Conservation (phyloP, 2,329 filamentous ascomycete species). For the Colletotrichum eremochloae region DNA sequence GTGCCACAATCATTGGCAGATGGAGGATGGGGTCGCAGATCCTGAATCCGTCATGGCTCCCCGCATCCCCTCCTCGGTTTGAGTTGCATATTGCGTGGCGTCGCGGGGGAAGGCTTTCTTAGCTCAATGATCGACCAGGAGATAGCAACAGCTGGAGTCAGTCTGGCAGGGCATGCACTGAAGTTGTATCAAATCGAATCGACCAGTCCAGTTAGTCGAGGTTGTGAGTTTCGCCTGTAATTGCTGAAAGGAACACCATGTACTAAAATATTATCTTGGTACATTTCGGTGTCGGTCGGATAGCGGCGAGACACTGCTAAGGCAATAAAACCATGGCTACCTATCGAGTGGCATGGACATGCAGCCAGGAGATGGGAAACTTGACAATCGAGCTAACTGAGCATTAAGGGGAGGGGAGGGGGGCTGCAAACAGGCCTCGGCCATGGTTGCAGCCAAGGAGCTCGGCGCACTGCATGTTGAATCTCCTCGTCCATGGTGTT, state of each 20-base stretch:
- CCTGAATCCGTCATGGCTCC: conserved; percentile 27
- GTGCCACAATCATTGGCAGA: conserved; percentile 16
- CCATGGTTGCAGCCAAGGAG: conserved; percentile 24
- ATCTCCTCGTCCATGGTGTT: background rate
- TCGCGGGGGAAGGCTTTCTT: conserved; percentile 31
- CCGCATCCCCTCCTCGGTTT: conserved; percentile 26
- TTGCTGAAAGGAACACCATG: background rate
- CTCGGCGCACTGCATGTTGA: conserved; percentile 16
- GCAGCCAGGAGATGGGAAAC: background rate
- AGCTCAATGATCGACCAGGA: conserved; percentile 32
- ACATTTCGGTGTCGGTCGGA: background rate
- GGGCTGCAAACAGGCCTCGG: conserved; percentile 1
- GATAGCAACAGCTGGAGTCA: conserved; percentile 20
- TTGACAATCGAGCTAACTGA: conserved; percentile 13
- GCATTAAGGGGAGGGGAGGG: background rate
- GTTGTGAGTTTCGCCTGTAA: background rate
- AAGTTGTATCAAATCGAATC: background rate
- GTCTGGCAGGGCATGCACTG: background rate
- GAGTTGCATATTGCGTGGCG: conserved; percentile 17
- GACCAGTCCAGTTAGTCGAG: too few relatives aligned
- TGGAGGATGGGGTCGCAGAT: conserved; percentile 27
- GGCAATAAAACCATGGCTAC: background rate
- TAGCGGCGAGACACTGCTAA: background rate
- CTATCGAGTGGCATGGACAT: conserved; percentile 3
- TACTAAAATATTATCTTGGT: background rate